phyloP scores from a whole-genome alignment of 73 alveolate species.

The Stentor coeruleus region DNA sequence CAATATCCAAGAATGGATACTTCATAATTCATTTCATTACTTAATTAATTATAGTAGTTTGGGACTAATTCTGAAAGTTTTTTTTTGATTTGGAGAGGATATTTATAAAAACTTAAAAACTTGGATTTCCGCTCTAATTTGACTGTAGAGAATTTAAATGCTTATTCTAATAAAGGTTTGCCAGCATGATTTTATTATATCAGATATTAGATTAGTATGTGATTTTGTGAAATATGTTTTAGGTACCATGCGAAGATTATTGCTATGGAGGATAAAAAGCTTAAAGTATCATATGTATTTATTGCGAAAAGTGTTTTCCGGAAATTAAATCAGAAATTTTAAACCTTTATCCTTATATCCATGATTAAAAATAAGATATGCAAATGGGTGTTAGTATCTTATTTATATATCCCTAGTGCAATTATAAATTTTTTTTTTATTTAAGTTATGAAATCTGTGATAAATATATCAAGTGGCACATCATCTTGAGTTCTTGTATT shows the following conservation, averaged over 20 bases:
- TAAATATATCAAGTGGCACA: no score
- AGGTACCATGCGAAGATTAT: slow-evolving; percentile 14
- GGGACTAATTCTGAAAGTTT: background rate
- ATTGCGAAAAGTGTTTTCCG: slow-evolving; percentile 7
- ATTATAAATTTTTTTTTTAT: no score
- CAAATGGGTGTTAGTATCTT: no score
- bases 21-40: background rate
- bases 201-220: background rate
- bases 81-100: background rate
- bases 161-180: background rate
- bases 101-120: background rate
- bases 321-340: background rate
- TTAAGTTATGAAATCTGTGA: no score
- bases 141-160: background rate
- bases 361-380: no score
- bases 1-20: slow-evolving; percentile 15
- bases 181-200: background rate
- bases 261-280: background rate
- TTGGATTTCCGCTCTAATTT: background rate
- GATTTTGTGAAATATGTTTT: background rate
- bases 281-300: background rate
- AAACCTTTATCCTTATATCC: background rate
- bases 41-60: background rate
- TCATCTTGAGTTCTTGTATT: background rate
- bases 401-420: no score